A percentile compares a stretch with the other conserved stretches of the same genome.
phyloP scores from a whole-genome alignment of 768 basidiomycete genomes.

The Dioszegia hungarica region DNA sequence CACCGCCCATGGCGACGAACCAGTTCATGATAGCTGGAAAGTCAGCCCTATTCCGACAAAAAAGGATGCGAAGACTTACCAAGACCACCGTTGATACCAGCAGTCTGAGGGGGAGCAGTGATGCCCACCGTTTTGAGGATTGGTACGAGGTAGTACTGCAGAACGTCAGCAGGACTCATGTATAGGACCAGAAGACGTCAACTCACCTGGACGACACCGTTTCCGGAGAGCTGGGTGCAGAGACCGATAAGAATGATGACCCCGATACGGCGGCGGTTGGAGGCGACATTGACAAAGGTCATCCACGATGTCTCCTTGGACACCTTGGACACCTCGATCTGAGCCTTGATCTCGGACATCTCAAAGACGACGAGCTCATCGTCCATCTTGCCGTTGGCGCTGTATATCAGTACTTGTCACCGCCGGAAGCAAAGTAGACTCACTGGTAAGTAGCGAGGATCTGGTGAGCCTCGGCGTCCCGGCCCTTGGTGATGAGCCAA shows the following conservation, averaged over 20 bases:
- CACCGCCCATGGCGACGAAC: slow-evolving; percentile 3
- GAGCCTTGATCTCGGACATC: slow-evolving; percentile 30
- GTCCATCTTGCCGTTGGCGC: slow-evolving; percentile 49
- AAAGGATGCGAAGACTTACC: background rate
- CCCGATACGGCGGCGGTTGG: slow-evolving; percentile 4
- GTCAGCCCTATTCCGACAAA: background rate
- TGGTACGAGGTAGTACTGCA: slow-evolving; percentile 47
- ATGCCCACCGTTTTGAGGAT: slow-evolving; percentile 63
- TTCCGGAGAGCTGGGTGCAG: slow-evolving; percentile 23
- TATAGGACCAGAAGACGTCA: background rate
- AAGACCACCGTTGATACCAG: slow-evolving; percentile 50
- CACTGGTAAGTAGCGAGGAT: slow-evolving; percentile 39
- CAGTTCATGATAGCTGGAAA: slow-evolving; percentile 8
- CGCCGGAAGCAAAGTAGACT: background rate
- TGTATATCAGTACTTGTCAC: slow-evolving; percentile 54
- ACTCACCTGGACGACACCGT: slow-evolving; percentile 24
- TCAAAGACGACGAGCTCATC: slow-evolving; percentile 39
- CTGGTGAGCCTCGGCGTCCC: slow-evolving; percentile 29
- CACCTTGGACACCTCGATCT: slow-evolving; percentile 2
- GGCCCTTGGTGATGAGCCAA: slow-evolving; percentile 35
- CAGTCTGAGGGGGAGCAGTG: slow-evolving; percentile 58
- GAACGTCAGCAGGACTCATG: background rate
- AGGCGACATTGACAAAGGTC: background rate
- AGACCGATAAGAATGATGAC: slow-evolving; percentile 23
- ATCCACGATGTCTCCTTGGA: background rate